A percentile compares a stretch with the other conserved stretches of the same genome.
Conservation (phyloP, 306 rosid species). For the Abrus pulchellus region DNA sequence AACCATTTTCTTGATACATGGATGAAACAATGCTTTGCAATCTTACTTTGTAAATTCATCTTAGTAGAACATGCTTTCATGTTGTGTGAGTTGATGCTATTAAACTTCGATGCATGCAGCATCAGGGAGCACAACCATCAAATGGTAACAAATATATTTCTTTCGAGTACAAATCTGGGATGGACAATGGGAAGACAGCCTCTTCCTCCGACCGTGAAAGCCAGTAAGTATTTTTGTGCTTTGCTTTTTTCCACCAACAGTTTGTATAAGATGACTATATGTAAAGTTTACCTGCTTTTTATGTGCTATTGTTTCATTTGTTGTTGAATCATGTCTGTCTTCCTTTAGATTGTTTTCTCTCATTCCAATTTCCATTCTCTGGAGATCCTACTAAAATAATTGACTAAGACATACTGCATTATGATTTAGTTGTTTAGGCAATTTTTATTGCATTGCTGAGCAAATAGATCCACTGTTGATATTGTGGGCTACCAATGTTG, state of each 20-base stretch:
- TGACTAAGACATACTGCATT: conserved; percentile 11
- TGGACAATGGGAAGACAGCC: conserved; percentile 96
- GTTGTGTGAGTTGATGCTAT: conserved; percentile 40
- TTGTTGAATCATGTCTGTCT: conserved; percentile 34
- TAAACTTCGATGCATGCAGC: conserved; percentile 66
- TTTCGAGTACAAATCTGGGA: conserved; percentile 97
- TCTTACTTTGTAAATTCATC: conserved; percentile 34
- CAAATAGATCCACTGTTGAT: conserved; percentile 29
- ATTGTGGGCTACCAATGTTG: conserved; percentile 21
- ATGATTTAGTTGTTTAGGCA: conserved; percentile 34
- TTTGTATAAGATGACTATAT: conserved; percentile 34
- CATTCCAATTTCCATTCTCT: conserved; percentile 37
- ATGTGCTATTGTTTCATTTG: conserved; percentile 33
- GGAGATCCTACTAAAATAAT: conserved; percentile 45
- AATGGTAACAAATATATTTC: conserved; percentile 94
- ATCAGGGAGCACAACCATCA: conserved; percentile 89
- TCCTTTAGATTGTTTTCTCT: conserved; percentile 42
- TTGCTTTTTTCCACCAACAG: conserved; percentile 28
- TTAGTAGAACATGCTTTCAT: conserved; percentile 37
- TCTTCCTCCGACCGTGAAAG: conserved; percentile 98
- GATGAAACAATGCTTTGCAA: conserved; percentile 27
- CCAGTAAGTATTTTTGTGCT: conserved; percentile 71
- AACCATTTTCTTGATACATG: conserved; percentile 33
- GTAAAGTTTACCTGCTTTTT: conserved; percentile 5
- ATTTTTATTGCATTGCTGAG: conserved; percentile 32